Base-by-base conservation (phyloP, 2,329 filamentous ascomycete species). In the Botrytis fragariae region DNA sequence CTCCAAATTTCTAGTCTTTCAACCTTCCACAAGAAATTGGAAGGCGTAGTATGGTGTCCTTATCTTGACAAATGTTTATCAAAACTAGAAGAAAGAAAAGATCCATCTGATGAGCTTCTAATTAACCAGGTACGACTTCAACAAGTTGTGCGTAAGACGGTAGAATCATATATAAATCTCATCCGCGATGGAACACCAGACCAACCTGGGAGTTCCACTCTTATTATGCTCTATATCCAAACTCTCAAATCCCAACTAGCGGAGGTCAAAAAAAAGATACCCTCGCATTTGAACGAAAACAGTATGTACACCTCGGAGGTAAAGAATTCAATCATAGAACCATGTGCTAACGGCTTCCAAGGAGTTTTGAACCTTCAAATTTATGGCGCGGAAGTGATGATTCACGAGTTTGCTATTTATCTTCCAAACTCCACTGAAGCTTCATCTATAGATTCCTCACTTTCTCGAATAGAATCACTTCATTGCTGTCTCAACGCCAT, bases 41-140 rank as follows among this genome's bases (percentile, higher is more conserved):
- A 68, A 51, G 29, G 48, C 16, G n/a, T 68, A 22, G 65, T 68
- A n/a, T 68, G 65, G 65, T 57, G 48, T 57, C 65, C 65, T 42
- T 68, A 68, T 68, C 37, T 68, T 16, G 65, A 68, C 22, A n/a
- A 57, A 42, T 68, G 65, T 20, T 37, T 68, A 42, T 68, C 48
- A 68, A 68, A 29, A 54, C 4, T 57, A 25, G 65, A 39, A 32
- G 65, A 68, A 32, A 68, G 35, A 32, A 68, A 68, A 22, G 35
- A 68, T 22, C n/a, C 45, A 29, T 68, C 48, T 2, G 65, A 68
- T 68, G 48, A 68, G 5, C 48, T 68, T 68, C n/a, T 68, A 16
- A 20, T 68, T 10, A 57, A 3, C 6, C 65, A 68, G n/a, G 48
- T 57, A 2, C 65, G 65, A 68, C 48, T 68, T n/a, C 65, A 68